Percentiles rank a stretch among this genome's conserved stretches.
Evolutionary conservation across 2,329 filamentous ascomycete genomes (phyloP).

Genomic region (Aspergillus spinulosporus): DNA sequence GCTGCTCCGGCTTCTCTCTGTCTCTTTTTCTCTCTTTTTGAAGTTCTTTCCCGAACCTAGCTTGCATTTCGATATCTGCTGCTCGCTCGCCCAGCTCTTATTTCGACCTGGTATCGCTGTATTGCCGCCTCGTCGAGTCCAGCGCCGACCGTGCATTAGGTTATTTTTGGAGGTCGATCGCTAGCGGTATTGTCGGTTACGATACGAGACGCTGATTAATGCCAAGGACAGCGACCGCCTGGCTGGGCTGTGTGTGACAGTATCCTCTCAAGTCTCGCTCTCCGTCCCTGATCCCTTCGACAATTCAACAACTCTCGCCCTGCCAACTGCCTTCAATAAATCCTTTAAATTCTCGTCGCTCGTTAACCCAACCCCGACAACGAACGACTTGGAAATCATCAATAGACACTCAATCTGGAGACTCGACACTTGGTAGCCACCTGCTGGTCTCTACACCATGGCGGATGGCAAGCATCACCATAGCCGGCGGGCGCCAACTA

Average conservation of each 20-base stretch:
- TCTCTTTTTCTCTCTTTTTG: conserved; percentile 16
- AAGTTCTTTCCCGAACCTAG: conserved; percentile 3
- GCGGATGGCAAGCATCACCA: conserved; percentile 39
- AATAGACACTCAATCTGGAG: conserved; percentile 29
- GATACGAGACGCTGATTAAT: conserved; percentile 20
- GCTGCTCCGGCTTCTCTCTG: background rate
- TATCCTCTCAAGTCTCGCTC: conserved; percentile 15
- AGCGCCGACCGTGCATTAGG: conserved; percentile 1
- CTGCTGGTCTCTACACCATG: conserved; percentile 38
- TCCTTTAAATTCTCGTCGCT: background rate
- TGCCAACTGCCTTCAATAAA: conserved; percentile 6
- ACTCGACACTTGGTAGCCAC: conserved; percentile 15
- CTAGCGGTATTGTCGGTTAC: conserved; percentile 14
- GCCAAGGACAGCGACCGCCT: conserved; percentile 30
- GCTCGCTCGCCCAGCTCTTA: background rate
- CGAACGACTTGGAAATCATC: background rate
- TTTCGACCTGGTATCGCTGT: background rate
- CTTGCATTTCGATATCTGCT: background rate
- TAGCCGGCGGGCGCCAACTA: conserved; percentile 31
- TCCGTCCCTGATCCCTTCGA: conserved; percentile 14
- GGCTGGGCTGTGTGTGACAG: conserved; percentile 29
- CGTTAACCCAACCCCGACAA: background rate
- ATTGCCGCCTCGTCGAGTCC: background rate
- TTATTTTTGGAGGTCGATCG: conserved; percentile 15
- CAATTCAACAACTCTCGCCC: conserved; percentile 7